phyloP scores from a whole-genome alignment of 805 yeast genomes.

The Wickerhamomyces ciferrii region DNA sequence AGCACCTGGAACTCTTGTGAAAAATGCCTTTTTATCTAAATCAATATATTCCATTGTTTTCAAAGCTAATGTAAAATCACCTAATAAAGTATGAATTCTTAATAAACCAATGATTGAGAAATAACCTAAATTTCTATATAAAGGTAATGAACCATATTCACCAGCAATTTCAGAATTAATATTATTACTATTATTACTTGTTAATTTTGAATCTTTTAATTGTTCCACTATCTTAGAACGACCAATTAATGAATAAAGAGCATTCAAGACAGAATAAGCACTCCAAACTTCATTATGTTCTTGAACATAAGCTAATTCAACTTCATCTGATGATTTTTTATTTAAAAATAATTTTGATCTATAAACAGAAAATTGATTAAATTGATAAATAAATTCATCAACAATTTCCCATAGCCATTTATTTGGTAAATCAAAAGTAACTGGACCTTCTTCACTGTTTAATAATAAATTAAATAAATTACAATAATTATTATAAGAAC shows the following conservation, averaged over 20 bases:
- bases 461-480: slow-evolving; percentile 39
- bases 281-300: slow-evolving; percentile 39
- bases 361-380: slow-evolving; percentile 38
- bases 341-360: slow-evolving; percentile 30
- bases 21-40: slow-evolving; percentile 40
- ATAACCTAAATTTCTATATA: slow-evolving; percentile 42
- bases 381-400: slow-evolving; percentile 48
- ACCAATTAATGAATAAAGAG: slow-evolving; percentile 39
- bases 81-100: slow-evolving; percentile 43
- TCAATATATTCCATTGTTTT: slow-evolving; percentile 43
- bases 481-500: slow-evolving; percentile 44
- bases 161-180: slow-evolving; percentile 30
- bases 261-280: slow-evolving; percentile 42
- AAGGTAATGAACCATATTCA: slow-evolving; percentile 35
- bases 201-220: slow-evolving; percentile 25
- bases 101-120: slow-evolving; percentile 42
- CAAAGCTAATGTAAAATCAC: slow-evolving; percentile 44
- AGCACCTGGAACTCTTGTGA: slow-evolving; percentile 41
- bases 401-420: slow-evolving; percentile 49
- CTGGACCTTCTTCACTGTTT: slow-evolving; percentile 37
- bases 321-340: slow-evolving; percentile 20
- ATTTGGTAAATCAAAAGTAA: slow-evolving; percentile 39
- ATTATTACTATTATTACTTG: slow-evolving; percentile 4
- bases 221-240: slow-evolving; percentile 35
- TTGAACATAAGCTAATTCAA: slow-evolving; percentile 31